These are phyloP conservation scores for Piper betle DNA, from an alignment of 164 flowering plant species.

Conservation along the genomic window DNA sequence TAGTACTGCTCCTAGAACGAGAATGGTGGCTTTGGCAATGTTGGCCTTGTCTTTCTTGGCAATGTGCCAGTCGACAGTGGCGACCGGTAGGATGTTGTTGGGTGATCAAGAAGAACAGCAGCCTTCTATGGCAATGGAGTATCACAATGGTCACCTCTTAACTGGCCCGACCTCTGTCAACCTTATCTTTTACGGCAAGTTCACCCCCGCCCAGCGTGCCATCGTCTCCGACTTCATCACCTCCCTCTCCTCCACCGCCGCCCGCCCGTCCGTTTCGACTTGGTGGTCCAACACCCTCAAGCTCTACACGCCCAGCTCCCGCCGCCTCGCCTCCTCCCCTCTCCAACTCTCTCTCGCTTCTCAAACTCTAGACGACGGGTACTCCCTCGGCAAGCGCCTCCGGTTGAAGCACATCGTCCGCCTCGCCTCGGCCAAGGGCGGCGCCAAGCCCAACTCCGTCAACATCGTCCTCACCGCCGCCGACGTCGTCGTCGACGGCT, in stretches of 20 bases:
- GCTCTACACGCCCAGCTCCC: conserved; percentile 11
- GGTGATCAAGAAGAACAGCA: conserved; percentile 15
- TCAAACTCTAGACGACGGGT: conserved; percentile 39
- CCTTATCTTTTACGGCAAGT: conserved; percentile 52
- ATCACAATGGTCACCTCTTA: conserved; percentile 52
- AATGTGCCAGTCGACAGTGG: conserved; percentile 2
- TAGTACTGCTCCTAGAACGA: no score
- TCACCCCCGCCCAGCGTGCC: conserved; percentile 38
- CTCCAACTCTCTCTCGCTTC: conserved; percentile 23
- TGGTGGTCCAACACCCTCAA: conserved; percentile 31
- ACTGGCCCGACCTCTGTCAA: conserved; percentile 36
- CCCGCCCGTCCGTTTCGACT: conserved; percentile 24
- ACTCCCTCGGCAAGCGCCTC: conserved; percentile 48
- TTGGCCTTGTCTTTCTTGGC: conserved; percentile 1
- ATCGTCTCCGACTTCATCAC: conserved; percentile 41
- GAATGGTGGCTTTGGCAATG: neutral
- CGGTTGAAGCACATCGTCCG: conserved; percentile 17
- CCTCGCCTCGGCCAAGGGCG: conserved; percentile 46
- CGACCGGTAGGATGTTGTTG: conserved; percentile 1
- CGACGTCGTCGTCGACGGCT: conserved; percentile 18
- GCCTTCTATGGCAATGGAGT: conserved; percentile 17
- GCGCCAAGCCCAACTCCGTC: conserved; percentile 22
- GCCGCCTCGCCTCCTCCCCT: conserved; percentile 7
- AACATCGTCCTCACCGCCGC: conserved; percentile 33
- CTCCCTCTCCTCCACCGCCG: conserved; percentile 18